Evolutionary conservation across 805 yeast genomes (phyloP).

Genomic region (Kodamaea nitidulidarum): DNA sequence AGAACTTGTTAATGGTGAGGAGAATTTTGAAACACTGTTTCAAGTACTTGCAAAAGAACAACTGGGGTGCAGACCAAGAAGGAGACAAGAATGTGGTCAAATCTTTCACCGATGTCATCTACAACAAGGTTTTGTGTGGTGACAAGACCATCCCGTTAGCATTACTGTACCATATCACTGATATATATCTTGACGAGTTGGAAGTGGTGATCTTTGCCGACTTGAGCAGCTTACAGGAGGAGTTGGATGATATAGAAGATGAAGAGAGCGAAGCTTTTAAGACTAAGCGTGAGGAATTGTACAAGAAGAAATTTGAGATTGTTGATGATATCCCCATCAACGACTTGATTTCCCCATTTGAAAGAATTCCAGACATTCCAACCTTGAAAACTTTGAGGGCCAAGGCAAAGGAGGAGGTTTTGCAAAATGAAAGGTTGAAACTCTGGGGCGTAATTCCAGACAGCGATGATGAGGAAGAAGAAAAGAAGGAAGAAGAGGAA

Average conservation of each 20-base stretch:
- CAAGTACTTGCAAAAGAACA: slow-evolving; percentile 45
- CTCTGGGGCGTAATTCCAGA: slow-evolving; percentile 56
- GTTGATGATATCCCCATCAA: slow-evolving; percentile 49
- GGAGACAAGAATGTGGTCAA: slow-evolving; percentile 50
- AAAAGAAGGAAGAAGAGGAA: slow-evolving; percentile 16
- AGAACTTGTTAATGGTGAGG: slow-evolving; percentile 77
- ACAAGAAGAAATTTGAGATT: slow-evolving; percentile 26
- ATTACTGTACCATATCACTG: slow-evolving; percentile 79
- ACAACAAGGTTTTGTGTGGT: slow-evolving; percentile 51
- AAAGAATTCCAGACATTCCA: slow-evolving; percentile 44
- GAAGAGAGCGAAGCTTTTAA: slow-evolving; percentile 29
- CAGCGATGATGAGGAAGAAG: slow-evolving; percentile 18
- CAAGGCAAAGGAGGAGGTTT: slow-evolving; percentile 62
- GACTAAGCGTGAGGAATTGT: slow-evolving; percentile 29
- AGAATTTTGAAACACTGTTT: slow-evolving; percentile 66
- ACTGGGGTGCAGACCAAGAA: slow-evolving; percentile 48
- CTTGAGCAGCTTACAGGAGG: slow-evolving; percentile 44
- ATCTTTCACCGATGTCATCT: slow-evolving; percentile 41
- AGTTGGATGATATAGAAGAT: slow-evolving; percentile 20
- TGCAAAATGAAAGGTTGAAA: slow-evolving; percentile 57
- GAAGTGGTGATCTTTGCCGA: slow-evolving; percentile 59
- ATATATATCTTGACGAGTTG: slow-evolving; percentile 79
- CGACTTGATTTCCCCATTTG: slow-evolving; percentile 58
- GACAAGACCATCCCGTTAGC: slow-evolving; percentile 63
- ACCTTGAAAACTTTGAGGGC: slow-evolving; percentile 60